phyloP scores from a whole-genome alignment of 2,329 filamentous ascomycete species.

The Microdochium paspali region DNA sequence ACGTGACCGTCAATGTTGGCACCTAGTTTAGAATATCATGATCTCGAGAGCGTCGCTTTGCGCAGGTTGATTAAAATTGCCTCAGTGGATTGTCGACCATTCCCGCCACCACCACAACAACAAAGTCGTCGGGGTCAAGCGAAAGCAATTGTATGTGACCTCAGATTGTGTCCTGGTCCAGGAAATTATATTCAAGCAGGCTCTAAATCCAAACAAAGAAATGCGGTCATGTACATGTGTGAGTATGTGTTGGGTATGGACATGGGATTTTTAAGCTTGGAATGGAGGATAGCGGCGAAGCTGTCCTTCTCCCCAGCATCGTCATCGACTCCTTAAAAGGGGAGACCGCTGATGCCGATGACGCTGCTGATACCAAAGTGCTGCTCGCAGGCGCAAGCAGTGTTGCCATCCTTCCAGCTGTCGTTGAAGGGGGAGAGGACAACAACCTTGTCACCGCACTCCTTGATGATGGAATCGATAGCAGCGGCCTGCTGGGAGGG shows the following conservation, averaged over 20 bases:
- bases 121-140: neutral
- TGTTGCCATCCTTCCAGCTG: constrained; percentile 66
- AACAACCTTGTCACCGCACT: constrained; percentile 58
- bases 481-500: constrained; percentile 57
- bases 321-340: neutral
- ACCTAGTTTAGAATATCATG: no score
- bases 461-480: constrained; percentile 59
- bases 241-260: neutral
- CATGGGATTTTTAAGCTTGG: neutral
- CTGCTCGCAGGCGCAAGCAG: constrained; percentile 62
- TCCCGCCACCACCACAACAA: neutral
- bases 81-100: no score
- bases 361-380: constrained; percentile 32
- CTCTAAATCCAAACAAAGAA: neutral
- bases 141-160: neutral
- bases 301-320: neutral
- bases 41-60: no score
- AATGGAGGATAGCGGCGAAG: neutral
- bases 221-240: neutral
- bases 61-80: no score
- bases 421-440: constrained; percentile 80
- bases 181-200: constrained; percentile 1
- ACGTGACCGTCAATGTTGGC: no score
- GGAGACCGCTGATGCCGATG: neutral
- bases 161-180: neutral